Evolutionary conservation across 2,329 filamentous ascomycete species (phyloP).

Genomic region (Talaromyces islandicus): DNA sequence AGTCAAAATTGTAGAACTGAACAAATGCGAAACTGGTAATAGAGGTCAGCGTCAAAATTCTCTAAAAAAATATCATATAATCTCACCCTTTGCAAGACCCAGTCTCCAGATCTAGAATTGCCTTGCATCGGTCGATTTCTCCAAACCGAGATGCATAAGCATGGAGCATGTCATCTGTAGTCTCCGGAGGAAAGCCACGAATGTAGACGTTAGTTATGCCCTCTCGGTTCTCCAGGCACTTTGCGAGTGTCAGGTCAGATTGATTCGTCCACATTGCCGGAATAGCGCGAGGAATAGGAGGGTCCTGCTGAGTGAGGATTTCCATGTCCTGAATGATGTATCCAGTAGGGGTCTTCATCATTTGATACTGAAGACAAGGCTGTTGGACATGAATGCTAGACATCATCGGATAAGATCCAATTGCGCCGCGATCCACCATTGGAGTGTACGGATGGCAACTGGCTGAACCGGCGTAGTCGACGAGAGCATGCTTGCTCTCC

Average conservation of each 20-base stretch:
- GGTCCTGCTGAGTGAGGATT: conserved; percentile 66
- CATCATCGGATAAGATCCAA: conserved; percentile 38
- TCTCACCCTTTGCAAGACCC: conserved; percentile 91
- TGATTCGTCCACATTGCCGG: conserved; percentile 79
- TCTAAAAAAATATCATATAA: not conserved
- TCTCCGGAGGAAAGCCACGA: conserved; percentile 88
- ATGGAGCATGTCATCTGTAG: conserved; percentile 82
- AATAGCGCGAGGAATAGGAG: conserved; percentile 78
- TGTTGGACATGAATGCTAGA: conserved; percentile 55
- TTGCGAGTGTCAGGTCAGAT: conserved; percentile 82
- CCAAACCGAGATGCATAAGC: conserved; percentile 83
- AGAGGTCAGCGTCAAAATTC: conserved; percentile 18
- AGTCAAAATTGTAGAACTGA: conserved; percentile 79
- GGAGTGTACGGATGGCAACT: conserved; percentile 50
- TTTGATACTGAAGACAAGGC: conserved; percentile 34
- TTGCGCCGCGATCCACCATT: conserved; percentile 53
- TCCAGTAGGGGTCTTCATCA: conserved; percentile 41
- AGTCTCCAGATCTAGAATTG: conserved; percentile 91
- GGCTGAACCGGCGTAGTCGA: conserved; percentile 57
- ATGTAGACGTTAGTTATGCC: conserved; percentile 99
- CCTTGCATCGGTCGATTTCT: conserved; percentile 92
- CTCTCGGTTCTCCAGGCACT: conserved; percentile 88
- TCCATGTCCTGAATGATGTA: conserved; percentile 52
- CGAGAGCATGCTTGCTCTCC: conserved; percentile 47
- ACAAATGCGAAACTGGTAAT: conserved; percentile 82